Evolutionary conservation across 2,329 filamentous ascomycete species (phyloP).

Genomic region (Chaetomiaceae sp.): DNA sequence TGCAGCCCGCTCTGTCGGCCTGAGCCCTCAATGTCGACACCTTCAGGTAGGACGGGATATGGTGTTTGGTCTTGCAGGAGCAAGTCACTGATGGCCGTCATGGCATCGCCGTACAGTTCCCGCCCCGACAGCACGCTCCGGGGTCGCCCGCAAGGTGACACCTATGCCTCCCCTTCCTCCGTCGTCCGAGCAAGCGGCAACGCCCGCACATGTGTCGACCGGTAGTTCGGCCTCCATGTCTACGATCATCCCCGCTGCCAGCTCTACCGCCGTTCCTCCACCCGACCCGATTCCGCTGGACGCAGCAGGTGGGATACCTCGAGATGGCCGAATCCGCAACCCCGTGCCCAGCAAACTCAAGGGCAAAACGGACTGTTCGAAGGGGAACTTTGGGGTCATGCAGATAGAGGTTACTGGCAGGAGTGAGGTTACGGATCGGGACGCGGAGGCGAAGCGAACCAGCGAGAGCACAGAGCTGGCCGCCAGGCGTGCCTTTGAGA

Average conservation of each 20-base stretch:
- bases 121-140: slow-evolving; percentile 1
- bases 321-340: slow-evolving; percentile 50
- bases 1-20: background rate
- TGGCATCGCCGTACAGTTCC: slow-evolving; percentile 1
- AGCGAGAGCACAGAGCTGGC: slow-evolving; percentile 58
- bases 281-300: slow-evolving; percentile 23
- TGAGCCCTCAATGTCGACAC: background rate
- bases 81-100: slow-evolving; percentile 5
- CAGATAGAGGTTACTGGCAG: slow-evolving; percentile 50
- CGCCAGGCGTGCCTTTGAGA: slow-evolving; percentile 50
- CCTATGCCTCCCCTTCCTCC: slow-evolving; percentile 13
- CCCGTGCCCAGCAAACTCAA: slow-evolving; percentile 59
- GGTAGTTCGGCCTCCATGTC: background rate
- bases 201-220: slow-evolving; percentile 8
- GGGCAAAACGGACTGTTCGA: slow-evolving; percentile 50
- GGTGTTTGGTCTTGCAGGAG: background rate
- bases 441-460: slow-evolving; percentile 54
- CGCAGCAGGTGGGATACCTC: slow-evolving; percentile 24
- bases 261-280: slow-evolving; percentile 23
- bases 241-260: background rate
- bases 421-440: slow-evolving; percentile 43
- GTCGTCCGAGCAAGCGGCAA: background rate
- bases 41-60: slow-evolving; percentile 11
- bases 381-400: slow-evolving; percentile 60
- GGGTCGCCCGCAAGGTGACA: background rate